A percentile compares a stretch with the other conserved stretches of the same genome.
Conservation (phyloP, 495 filamentous ascomycete genomes). For the Staphylotrichum longicolle region DNA sequence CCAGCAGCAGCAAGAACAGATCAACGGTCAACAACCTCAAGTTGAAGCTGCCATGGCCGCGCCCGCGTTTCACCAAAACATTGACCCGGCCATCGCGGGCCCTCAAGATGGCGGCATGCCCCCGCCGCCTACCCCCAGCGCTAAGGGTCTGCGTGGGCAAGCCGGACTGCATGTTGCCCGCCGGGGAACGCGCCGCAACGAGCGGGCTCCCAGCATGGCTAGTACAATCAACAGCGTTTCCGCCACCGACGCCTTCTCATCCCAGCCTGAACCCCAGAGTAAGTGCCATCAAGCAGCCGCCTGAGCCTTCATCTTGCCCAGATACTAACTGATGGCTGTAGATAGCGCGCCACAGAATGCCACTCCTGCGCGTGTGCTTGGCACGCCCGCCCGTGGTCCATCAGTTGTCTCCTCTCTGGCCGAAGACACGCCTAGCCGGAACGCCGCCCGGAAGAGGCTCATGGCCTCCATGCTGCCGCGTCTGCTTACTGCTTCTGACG, state of each 20-base stretch:
- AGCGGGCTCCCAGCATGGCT: slow-evolving; percentile 15
- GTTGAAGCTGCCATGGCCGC: slow-evolving; percentile 10
- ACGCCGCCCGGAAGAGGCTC: slow-evolving; percentile 6
- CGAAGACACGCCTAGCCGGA: slow-evolving; percentile 17
- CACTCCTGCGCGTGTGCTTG: neutral
- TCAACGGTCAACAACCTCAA: slow-evolving; percentile 2
- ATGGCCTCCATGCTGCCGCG: slow-evolving; percentile 20
- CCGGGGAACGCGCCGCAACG: slow-evolving; percentile 23
- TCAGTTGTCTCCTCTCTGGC: neutral
- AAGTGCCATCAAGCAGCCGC: slow-evolving; percentile 2
- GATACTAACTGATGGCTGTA: neutral
- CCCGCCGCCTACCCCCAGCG: slow-evolving; percentile 26
- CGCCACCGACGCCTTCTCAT: slow-evolving; percentile 18
- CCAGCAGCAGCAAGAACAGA: slow-evolving; percentile 16
- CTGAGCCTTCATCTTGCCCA: neutral
- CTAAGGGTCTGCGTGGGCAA: slow-evolving; percentile 22
- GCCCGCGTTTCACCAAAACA: slow-evolving; percentile 5
- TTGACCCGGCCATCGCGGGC: slow-evolving; percentile 30
- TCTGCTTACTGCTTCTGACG: slow-evolving; percentile 18
- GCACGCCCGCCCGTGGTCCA: neutral
- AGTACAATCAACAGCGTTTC: slow-evolving; percentile 24
- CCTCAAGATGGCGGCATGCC: slow-evolving; percentile 24
- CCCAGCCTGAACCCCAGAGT: slow-evolving; percentile 24
- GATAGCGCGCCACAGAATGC: neutral
- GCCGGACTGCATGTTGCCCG: slow-evolving; percentile 12